Conservation (phyloP, 495 filamentous ascomycete genomes). For the Xylaria cubensis region DNA sequence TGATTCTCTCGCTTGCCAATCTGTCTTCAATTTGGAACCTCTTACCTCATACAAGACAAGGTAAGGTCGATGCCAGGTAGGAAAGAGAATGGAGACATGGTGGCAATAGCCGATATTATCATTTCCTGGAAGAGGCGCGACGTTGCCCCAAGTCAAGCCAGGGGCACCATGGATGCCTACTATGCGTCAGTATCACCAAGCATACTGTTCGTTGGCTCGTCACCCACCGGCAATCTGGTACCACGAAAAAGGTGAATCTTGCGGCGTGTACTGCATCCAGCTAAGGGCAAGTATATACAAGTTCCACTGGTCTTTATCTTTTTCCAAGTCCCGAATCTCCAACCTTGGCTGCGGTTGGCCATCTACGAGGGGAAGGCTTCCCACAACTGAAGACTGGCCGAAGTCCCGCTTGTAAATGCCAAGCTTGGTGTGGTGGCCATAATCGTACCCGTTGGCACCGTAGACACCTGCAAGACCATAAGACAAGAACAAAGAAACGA, state of each 20-base stretch:
- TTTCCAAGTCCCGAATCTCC: slow-evolving; percentile 65
- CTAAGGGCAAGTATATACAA: slow-evolving; percentile 63
- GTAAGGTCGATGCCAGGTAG: slow-evolving; percentile 76
- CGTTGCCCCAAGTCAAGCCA: slow-evolving; percentile 62
- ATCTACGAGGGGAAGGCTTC: slow-evolving; percentile 35
- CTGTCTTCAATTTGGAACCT: not conserved
- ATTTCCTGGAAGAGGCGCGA: slow-evolving; percentile 53
- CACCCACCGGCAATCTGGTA: slow-evolving; percentile 65
- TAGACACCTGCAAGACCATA: not conserved
- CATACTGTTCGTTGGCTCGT: not conserved
- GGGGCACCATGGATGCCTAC: slow-evolving; percentile 71
- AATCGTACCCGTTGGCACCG: slow-evolving; percentile 42
- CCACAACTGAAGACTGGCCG: slow-evolving; percentile 37
- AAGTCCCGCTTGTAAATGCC: slow-evolving; percentile 34
- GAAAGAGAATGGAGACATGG: slow-evolving; percentile 70
- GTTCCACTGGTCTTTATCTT: slow-evolving; percentile 63
- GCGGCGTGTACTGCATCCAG: slow-evolving; percentile 60
- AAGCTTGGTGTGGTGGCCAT: slow-evolving; percentile 46
- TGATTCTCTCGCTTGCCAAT: not conserved
- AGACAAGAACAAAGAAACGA: slow-evolving; percentile 21
- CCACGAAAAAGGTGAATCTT: slow-evolving; percentile 61
- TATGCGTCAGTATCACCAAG: slow-evolving; percentile 28
- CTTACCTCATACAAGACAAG: slow-evolving; percentile 70
- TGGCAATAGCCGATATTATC: slow-evolving; percentile 66
- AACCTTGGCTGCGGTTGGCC: slow-evolving; percentile 38